Evolutionary conservation across 2,329 filamentous ascomycete genomes (phyloP).

Genomic region (Aureobasidium sp.): DNA sequence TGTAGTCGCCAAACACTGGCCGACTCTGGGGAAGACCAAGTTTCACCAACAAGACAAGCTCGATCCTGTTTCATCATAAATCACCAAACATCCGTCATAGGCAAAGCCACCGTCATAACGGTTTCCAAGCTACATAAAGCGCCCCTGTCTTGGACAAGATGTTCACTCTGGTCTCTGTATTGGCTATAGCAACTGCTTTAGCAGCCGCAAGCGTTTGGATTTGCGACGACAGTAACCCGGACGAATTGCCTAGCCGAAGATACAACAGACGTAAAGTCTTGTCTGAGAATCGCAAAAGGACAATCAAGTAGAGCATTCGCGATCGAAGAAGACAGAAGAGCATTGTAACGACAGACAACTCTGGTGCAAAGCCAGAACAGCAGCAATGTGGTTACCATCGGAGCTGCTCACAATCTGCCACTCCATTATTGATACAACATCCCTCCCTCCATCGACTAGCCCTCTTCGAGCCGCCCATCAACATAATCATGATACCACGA

Average conservation of each 20-base stretch:
- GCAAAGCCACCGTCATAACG: neutral
- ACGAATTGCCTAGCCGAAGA: slow-evolving; percentile 1
- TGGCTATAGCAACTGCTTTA: slow-evolving; percentile 1
- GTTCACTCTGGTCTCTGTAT: slow-evolving; percentile 10
- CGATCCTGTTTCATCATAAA: slow-evolving; percentile 2
- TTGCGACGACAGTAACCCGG: neutral
- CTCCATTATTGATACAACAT: neutral
- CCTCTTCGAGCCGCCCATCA: neutral
- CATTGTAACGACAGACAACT: neutral
- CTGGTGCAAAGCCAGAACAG: neutral
- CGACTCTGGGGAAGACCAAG: neutral
- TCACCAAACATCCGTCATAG: neutral
- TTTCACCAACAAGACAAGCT: slow-evolving; percentile 2
- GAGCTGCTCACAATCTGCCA: slow-evolving; percentile 4
- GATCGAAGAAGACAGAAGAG: neutral
- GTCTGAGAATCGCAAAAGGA: neutral
- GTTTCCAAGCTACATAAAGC: neutral
- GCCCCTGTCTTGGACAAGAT: neutral
- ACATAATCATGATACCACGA: neutral
- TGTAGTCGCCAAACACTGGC: neutral
- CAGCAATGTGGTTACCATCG: neutral
- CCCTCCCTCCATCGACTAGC: neutral
- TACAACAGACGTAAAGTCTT: neutral
- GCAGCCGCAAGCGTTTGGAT: slow-evolving; percentile 8
- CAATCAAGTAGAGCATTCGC: neutral